Base-by-base conservation (phyloP, 345 rosid species). In the Eucalyptus virginea region DNA sequence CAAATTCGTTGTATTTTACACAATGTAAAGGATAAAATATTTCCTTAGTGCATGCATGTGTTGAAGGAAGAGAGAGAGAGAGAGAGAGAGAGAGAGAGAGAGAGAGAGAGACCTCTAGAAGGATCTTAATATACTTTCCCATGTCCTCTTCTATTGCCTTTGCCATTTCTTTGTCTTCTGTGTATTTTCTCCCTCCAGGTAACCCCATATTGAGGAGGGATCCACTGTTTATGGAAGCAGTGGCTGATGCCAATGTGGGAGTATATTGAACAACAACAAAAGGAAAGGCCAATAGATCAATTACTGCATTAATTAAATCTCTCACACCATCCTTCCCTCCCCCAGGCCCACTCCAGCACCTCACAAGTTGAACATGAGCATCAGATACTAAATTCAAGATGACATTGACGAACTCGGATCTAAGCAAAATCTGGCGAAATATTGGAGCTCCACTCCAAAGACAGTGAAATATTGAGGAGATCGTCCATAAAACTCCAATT, bases 201-300 rank as follows among this genome's bases (percentile, higher is more conserved):
- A 98, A 94, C 44, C 96, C 98, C 94, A 92, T 91, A 93, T 96
- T 98, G 91, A 98, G 99, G 91, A 98, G 94, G 90, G 94, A 95
- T 87, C 99, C 99, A 90, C 99, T 96, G 93, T 93, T 98, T 86
- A 97, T 97, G 45, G 99, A 98, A 88, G 99, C 97, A 30, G 95
- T 94, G 83, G 99, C 96, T 88, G 96, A 93, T 90, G 96, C 95
- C 90, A 94, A 86, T 88, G 98, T 94, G 86, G 98, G 96, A 90
- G 95, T 91, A 93, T 93, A 96, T 91, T 98, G 99, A 88, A 97
- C 89, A 92, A 96, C 98, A 87, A 98, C 97, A 93, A 97, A 96
- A 90, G 99, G 99, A 91, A 95, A 98, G 42, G 98, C 99, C 87
- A 97, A 93, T 90, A 97, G 94, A 95, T 97, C 98, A 89, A 97